These are phyloP conservation scores for Sutorius eximius DNA, from an alignment of 1,284 basidiomycete species.

Conservation along the genomic window DNA sequence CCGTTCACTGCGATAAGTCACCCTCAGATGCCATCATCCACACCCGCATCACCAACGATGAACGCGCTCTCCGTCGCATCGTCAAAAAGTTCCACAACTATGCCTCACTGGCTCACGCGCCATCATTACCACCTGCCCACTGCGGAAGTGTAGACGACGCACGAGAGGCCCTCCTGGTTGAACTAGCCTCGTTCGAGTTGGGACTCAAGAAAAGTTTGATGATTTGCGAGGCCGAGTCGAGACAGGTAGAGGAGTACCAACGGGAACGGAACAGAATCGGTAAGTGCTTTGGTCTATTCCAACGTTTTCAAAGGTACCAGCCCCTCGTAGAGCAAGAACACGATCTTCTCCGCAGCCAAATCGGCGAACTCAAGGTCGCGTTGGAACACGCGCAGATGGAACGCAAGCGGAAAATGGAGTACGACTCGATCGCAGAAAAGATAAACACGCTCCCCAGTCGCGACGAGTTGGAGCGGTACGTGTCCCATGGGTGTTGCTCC, in stretches of 20 bases:
- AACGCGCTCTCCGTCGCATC: slow-evolving; percentile 70
- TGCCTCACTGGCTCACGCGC: slow-evolving; percentile 53
- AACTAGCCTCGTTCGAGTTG: slow-evolving; percentile 72
- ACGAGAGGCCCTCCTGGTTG: slow-evolving; percentile 72
- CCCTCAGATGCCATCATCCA: slow-evolving; percentile 70
- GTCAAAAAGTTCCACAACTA: slow-evolving; percentile 79
- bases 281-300: slow-evolving; percentile 35
- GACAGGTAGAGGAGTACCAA: slow-evolving; percentile 80
- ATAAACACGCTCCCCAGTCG: slow-evolving; percentile 74
- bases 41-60: slow-evolving; percentile 73
- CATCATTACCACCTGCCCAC: slow-evolving; percentile 41
- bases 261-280: slow-evolving; percentile 68
- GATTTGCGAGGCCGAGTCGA: slow-evolving; percentile 77
- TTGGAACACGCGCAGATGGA: slow-evolving; percentile 76
- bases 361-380: slow-evolving; percentile 69
- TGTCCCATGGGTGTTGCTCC: slow-evolving; percentile 14
- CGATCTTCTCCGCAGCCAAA: slow-evolving; percentile 60
- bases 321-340: slow-evolving; percentile 62
- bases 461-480: slow-evolving; percentile 70
- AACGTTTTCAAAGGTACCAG: background rate
- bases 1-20: slow-evolving; percentile 16
- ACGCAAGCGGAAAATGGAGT: slow-evolving; percentile 76
- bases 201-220: slow-evolving; percentile 71
- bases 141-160: slow-evolving; percentile 59
- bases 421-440: slow-evolving; percentile 78